Percentiles rank a stretch among this genome's conserved stretches.
These are phyloP conservation scores for Cryptococcus hybrid DNA, from an alignment of 1,284 basidiomycete species.

Conservation along the genomic window DNA sequence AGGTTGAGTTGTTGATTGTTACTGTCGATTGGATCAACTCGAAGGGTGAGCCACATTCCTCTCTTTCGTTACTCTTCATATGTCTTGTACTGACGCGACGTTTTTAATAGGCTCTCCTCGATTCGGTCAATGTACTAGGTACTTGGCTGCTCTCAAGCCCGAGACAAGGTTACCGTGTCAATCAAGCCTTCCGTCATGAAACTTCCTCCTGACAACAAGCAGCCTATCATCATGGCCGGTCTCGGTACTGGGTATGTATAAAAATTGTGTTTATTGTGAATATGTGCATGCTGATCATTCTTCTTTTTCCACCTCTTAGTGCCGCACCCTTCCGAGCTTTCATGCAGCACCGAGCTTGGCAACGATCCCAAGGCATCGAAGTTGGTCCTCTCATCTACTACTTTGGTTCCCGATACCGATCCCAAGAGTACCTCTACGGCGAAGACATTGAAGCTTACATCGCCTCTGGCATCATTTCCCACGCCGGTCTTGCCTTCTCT, in stretches of 20 bases:
- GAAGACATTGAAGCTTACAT: slow-evolving; percentile 62
- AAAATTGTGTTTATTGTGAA: background rate
- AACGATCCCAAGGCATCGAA: slow-evolving; percentile 69
- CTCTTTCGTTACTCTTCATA: background rate
- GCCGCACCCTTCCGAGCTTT: slow-evolving; percentile 99
- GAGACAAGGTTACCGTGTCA: slow-evolving; percentile 87
- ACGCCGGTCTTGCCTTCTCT: slow-evolving; percentile 93
- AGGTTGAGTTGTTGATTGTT: slow-evolving; percentile 91
- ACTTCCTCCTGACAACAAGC: slow-evolving; percentile 76
- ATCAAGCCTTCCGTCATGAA: slow-evolving; percentile 99
- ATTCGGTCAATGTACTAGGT: slow-evolving; percentile 95
- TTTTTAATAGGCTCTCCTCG: slow-evolving; percentile 62
- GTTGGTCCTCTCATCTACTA: slow-evolving; percentile 95
- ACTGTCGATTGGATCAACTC: slow-evolving; percentile 93
- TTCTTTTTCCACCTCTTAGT: slow-evolving; percentile 18
- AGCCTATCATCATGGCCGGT: slow-evolving; percentile 98
- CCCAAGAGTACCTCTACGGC: slow-evolving; percentile 89
- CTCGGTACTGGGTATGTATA: slow-evolving; percentile 75
- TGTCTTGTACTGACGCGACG: background rate
- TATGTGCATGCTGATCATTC: background rate
- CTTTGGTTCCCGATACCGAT: slow-evolving; percentile 94
- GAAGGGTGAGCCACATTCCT: slow-evolving; percentile 64
- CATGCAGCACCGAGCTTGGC: slow-evolving; percentile 88
- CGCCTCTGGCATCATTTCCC: slow-evolving; percentile 76
- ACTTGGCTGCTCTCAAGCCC: slow-evolving; percentile 75